Evolutionary conservation across 352 stramenopile genomes (phyloP), one percentile per base, ranked within the genome.

Genomic region (Globisporangium perplexum): DNA sequence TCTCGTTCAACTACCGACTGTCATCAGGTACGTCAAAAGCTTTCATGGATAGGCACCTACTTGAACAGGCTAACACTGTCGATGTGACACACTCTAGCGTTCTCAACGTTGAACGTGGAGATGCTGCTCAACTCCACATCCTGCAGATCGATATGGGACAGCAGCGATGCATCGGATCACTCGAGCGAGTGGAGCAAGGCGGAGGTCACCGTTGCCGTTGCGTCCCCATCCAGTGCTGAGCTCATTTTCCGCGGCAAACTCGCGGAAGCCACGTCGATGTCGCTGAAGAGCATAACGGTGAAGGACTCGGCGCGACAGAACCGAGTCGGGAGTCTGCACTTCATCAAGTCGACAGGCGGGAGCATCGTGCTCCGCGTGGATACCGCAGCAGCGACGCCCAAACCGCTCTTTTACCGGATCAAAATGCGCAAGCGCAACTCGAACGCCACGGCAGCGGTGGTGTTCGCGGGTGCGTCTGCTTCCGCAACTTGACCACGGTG

Each of bases 281-380:
- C 65, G 3, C 38, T 87, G 3, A 80, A 77, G 53, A 28, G 35
- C 44, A 71, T 85, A 10, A 23, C 47, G 0, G 44, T 80, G 39
- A 46, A 41, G 55, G 59, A 67, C 35, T 44, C 50, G 0, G 38
- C n/a, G 0, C 20, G 55, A n/a, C 50, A 58, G 39, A 55, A 33
- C 1, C 38, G 48, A 2, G 42, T 68, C 8, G 69, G 65, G 30
- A 43, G 44, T 20, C 42, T 80, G 7, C 44, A 66, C 5, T 49
- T 69, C 28, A 3, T 71, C 35, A 46, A 55, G 1, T 55, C 69
- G 3, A 83, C 73, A n/a, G 76, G 73, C 22, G 76, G 76, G 8
- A 72, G 72, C 60, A 62, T 84, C 31, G 44, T 57, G 17, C n/a
- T 84, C 10, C 23, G 53, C 2, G 50, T 71, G 6, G 42, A 48